phyloP scores from a whole-genome alignment of 306 rosid genomes.

The Cucumis cinereus region DNA sequence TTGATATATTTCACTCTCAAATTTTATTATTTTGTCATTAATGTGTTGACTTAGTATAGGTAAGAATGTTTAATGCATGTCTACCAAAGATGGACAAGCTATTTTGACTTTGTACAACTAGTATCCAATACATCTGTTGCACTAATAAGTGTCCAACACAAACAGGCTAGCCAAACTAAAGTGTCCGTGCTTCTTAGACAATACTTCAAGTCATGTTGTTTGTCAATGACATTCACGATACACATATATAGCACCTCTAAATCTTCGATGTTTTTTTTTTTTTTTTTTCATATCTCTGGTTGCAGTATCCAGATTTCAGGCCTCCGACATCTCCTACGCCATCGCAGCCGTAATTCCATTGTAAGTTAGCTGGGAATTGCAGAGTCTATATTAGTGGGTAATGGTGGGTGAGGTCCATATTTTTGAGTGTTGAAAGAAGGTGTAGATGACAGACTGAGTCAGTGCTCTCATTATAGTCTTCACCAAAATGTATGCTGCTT shows the following conservation, averaged over 20 bases:
- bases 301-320: slow-evolving; percentile 97
- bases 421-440: not conserved
- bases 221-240: not conserved
- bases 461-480: not conserved
- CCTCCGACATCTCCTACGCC: slow-evolving; percentile 95
- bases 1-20: too few species aligned
- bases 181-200: too few species aligned
- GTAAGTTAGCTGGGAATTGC: not conserved
- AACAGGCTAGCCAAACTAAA: too few species aligned
- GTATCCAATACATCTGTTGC: too few species aligned
- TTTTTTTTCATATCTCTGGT: slow-evolving; percentile 2
- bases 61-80: too few species aligned
- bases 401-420: not conserved
- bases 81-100: too few species aligned
- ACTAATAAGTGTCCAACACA: too few species aligned
- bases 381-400: not conserved
- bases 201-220: not conserved
- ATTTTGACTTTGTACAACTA: too few species aligned
- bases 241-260: not conserved
- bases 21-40: too few species aligned
- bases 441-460: not conserved
- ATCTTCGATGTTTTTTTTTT: not conserved
- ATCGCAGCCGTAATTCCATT: slow-evolving; percentile 47
- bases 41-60: too few species aligned
- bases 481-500: not conserved